A percentile compares a stretch with the other conserved stretches of the same genome.
These are phyloP conservation scores for Phytophthora cajani DNA, from an alignment of 352 stramenopile species.

Conservation along the genomic window DNA sequence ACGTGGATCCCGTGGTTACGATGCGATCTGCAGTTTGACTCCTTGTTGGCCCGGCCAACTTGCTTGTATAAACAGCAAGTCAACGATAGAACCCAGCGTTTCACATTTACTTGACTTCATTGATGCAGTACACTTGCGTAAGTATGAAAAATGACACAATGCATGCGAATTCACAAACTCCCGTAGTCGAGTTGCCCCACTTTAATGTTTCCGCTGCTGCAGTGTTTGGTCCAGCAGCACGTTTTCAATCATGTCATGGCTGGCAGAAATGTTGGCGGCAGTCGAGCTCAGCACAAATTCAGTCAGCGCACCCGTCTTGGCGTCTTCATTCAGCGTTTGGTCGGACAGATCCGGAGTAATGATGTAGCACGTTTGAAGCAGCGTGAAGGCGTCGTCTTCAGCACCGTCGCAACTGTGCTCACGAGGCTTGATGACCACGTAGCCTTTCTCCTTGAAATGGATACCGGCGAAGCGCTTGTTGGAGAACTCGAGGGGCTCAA, in stretches of 20 bases:
- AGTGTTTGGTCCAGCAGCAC: constrained; percentile 41
- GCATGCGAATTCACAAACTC: not conserved
- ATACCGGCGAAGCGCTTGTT: constrained; percentile 47
- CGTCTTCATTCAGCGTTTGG: constrained; percentile 32
- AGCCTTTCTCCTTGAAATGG: constrained; percentile 45
- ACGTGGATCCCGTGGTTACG: not conserved
- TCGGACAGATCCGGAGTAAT: constrained; percentile 46
- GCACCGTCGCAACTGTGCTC: constrained; percentile 9
- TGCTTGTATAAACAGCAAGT: not conserved
- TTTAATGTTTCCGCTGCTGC: constrained; percentile 21
- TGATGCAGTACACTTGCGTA: not conserved
- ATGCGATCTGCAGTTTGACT: not conserved
- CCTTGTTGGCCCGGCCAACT: not conserved
- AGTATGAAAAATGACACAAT: not conserved
- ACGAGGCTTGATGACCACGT: constrained; percentile 41
- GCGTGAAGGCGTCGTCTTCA: constrained; percentile 37
- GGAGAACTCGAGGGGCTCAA: constrained; percentile 59
- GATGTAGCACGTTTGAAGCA: constrained; percentile 47
- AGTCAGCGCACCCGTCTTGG: constrained; percentile 37
- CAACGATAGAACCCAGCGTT: not conserved
- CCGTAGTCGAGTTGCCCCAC: not conserved
- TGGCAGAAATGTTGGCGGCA: constrained; percentile 39
- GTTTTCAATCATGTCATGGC: constrained; percentile 48
- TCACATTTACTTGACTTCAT: not conserved
- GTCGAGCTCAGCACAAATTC: constrained; percentile 44